Base-by-base conservation (phyloP, 495 filamentous ascomycete genomes). In the Penicillium crystallinum region DNA sequence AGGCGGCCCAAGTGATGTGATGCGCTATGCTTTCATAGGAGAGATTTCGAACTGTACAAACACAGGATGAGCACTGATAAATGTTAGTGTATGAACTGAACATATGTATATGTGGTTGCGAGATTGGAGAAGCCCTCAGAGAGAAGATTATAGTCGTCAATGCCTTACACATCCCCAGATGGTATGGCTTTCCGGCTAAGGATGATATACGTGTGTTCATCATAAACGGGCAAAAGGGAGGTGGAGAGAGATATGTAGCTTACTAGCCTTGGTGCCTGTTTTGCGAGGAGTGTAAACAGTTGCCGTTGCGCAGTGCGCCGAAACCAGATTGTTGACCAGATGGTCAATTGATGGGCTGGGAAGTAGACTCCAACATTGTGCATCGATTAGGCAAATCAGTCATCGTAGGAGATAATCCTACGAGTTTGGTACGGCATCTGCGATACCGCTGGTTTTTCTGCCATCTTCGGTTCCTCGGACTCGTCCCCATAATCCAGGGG, bases 111-210 rank as follows among this genome's bases (percentile, higher is more conserved):
- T 6, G 39, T 11, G 19, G 31, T 35, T 6, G 0, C 17, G 14
- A 14, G 14, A n/a, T 42, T 17, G 11, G 12, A 33, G 19, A 18
- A 33, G 27, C 14, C 38, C 34, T 70, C 67, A 70, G 67, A 70
- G 67, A 70, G 67, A 70, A 70, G 67, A 70, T 70, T 68, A 53
- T 45, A 51, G 49, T 70, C 67, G 60, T 58, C 67, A 65, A 60
- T 58, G 64, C 67, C 67, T 67, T 36, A 64, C 71, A 68, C 71
- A 69, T 69, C 34, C 38, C 53, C 33, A 58, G 51, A 73, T 68
- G 71, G 70, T 65, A 67, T 75, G 71, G 70, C 67, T 54, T 63
- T 72, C 65, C 63, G 71, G 66, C 71, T 75, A 75, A 75, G 71
- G 71, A 75, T 75, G 71, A 74, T 67, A 62, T 59, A 27, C 23